phyloP scores from a whole-genome alignment of 2,329 filamentous ascomycete species.

The Ophiosphaerella korrae region DNA sequence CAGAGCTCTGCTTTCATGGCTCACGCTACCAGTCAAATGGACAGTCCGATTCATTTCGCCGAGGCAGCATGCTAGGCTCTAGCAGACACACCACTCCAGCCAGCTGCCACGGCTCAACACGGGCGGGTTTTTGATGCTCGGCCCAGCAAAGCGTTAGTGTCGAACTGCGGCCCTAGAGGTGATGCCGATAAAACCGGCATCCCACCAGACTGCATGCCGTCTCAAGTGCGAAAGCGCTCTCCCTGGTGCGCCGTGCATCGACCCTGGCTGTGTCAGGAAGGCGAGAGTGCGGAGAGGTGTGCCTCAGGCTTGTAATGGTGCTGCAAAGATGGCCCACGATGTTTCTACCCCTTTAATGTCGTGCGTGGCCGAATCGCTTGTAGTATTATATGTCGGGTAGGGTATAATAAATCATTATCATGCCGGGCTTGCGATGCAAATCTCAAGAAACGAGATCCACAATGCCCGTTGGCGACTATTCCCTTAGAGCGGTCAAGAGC shows the following conservation, averaged over 20 bases:
- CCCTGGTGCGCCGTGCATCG: constrained; percentile 3
- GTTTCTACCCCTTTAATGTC: constrained; percentile 28
- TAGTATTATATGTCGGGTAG: constrained; percentile 26
- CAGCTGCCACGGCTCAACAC: constrained; percentile 22
- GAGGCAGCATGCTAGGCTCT: constrained; percentile 27
- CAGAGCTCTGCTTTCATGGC: constrained; percentile 31
- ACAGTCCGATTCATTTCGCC: constrained; percentile 29
- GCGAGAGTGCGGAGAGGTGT: constrained; percentile 7
- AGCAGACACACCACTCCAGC: constrained; percentile 26
- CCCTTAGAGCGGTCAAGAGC: not conserved
- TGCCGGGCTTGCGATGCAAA: constrained; percentile 17
- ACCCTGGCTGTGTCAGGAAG: constrained; percentile 16
- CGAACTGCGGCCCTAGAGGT: constrained; percentile 32
- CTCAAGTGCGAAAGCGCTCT: not conserved
- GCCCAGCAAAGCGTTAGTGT: constrained; percentile 25
- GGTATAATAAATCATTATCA: constrained; percentile 33
- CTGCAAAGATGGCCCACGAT: constrained; percentile 16
- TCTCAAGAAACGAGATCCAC: constrained; percentile 18
- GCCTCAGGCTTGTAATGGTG: constrained; percentile 19
- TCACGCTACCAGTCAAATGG: constrained; percentile 18
- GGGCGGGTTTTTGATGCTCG: constrained; percentile 25
- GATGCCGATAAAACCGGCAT: constrained; percentile 13
- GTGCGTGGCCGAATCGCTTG: constrained; percentile 8
- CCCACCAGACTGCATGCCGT: not conserved
- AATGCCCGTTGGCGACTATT: constrained; percentile 8